A percentile compares a stretch with the other conserved stretches of the same genome.
These are phyloP conservation scores for Clohesyomyces aquaticus DNA, from an alignment of 495 filamentous ascomycete species.

Conservation along the genomic window DNA sequence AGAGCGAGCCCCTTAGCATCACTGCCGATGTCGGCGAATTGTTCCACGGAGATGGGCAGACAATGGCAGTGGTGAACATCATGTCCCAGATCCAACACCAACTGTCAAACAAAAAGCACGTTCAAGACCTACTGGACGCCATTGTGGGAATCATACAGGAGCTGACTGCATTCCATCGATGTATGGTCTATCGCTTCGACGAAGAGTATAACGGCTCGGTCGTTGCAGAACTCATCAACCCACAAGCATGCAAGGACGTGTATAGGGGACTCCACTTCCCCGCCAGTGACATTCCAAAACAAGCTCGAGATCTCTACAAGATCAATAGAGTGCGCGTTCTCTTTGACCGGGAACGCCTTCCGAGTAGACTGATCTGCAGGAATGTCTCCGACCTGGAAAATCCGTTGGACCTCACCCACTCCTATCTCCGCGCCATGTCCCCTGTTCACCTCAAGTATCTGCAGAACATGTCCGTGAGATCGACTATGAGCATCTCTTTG, in stretches of 20 bases:
- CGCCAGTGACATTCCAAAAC: constrained; percentile 25
- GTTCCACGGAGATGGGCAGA: constrained; percentile 14
- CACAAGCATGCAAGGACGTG: constrained; percentile 11
- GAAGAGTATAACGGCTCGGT: constrained; percentile 22
- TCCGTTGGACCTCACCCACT: constrained; percentile 23
- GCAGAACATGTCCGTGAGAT: constrained; percentile 21
- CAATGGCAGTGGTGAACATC: constrained; percentile 18
- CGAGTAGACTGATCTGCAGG: constrained; percentile 14
- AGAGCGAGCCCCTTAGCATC: constrained; percentile 11
- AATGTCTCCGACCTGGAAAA: constrained; percentile 9
- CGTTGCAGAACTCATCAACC: constrained; percentile 20
- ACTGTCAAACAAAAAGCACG: constrained; percentile 1
- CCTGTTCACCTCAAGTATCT: constrained; percentile 28
- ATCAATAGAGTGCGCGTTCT: constrained; percentile 25
- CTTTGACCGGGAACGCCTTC: constrained; percentile 18
- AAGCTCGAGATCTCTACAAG: constrained; percentile 28
- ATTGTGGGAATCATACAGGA: constrained; percentile 19
- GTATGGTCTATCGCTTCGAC: constrained; percentile 25
- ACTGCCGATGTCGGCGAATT: constrained; percentile 4
- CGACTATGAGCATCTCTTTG: constrained; percentile 28
- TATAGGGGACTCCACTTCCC: constrained; percentile 29
- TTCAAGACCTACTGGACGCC: constrained; percentile 18
- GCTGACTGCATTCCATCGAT: constrained; percentile 22
- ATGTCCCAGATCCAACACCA: constrained; percentile 31
- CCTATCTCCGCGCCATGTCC: constrained; percentile 29